Percentiles rank a stretch among this genome's conserved stretches.
Evolutionary conservation across 148 eudicot species (phyloP).

Genomic region (Mesembryanthemum crystallinum): DNA sequence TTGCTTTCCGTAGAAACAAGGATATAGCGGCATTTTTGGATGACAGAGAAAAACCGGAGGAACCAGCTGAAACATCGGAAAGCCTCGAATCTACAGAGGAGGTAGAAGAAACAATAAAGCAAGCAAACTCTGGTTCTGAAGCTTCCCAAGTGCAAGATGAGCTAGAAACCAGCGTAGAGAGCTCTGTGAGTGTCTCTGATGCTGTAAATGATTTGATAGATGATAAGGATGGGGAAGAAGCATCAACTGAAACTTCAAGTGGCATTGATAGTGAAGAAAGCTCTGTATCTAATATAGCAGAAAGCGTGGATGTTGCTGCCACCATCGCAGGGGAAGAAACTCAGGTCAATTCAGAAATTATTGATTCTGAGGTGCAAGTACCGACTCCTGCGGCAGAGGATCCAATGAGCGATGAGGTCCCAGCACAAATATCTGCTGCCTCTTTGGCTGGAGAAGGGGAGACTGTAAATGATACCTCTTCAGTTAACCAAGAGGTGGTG

Average conservation of each 20-base stretch:
- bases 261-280: slow-evolving; percentile 27
- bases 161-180: slow-evolving; percentile 9
- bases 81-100: slow-evolving; percentile 10
- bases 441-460: slow-evolving; percentile 13
- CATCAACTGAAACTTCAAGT: slow-evolving; percentile 13
- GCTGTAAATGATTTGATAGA: slow-evolving; percentile 12
- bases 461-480: slow-evolving; percentile 4
- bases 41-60: slow-evolving; percentile 49
- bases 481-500: slow-evolving; percentile 8
- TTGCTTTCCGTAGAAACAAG: slow-evolving; percentile 74
- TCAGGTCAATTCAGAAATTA: slow-evolving; percentile 28
- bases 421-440: slow-evolving; percentile 10
- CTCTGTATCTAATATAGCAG: slow-evolving; percentile 24
- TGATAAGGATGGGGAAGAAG: slow-evolving; percentile 12
- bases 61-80: slow-evolving; percentile 24
- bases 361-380: slow-evolving; percentile 29
- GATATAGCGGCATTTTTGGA: slow-evolving; percentile 81
- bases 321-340: slow-evolving; percentile 26
- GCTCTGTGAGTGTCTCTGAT: slow-evolving; percentile 5
- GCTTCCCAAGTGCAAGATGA: not conserved
- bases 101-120: slow-evolving; percentile 14
- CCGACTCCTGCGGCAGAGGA: slow-evolving; percentile 23
- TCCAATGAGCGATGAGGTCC: not conserved
- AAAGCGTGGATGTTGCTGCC: slow-evolving; percentile 28
- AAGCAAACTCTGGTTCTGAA: slow-evolving; percentile 20